Percentiles rank a stretch among this genome's conserved stretches.
Evolutionary conservation across 352 stramenopile species (phyloP).

Genomic region (Blastocystis sp.): DNA sequence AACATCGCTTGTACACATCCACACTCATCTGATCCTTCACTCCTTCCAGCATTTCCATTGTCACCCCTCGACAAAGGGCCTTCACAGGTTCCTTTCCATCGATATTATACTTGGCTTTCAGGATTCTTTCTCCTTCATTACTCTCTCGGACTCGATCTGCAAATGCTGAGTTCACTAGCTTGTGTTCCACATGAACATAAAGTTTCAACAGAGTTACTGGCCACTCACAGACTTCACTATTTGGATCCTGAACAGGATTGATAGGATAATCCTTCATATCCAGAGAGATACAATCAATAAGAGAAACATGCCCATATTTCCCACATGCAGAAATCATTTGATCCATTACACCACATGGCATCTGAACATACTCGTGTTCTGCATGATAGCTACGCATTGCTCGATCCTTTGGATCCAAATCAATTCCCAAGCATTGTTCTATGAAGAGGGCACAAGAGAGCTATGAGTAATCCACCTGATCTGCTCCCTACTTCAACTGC

Average conservation of each 20-base stretch:
- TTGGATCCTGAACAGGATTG: neutral
- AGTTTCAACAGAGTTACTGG: constrained; percentile 44
- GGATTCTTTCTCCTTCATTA: neutral
- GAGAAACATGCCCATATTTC: constrained; percentile 18
- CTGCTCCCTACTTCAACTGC: neutral
- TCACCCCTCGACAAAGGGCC: constrained; percentile 7
- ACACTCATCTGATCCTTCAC: constrained; percentile 20
- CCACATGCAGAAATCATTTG: constrained; percentile 34
- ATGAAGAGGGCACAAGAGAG: constrained; percentile 26
- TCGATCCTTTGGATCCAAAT: constrained; percentile 28
- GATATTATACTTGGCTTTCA: constrained; percentile 22
- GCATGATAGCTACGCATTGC: constrained; percentile 33
- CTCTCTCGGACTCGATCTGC: constrained; percentile 23
- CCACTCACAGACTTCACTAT: neutral
- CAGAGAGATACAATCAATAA: constrained; percentile 48
- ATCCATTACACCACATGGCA: constrained; percentile 56
- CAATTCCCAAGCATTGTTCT: constrained; percentile 29
- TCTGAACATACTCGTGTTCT: constrained; percentile 35
- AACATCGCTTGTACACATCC: constrained; percentile 15
- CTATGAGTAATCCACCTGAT: neutral
- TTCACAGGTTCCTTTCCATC: neutral
- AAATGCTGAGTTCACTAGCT: constrained; percentile 18
- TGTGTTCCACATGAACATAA: constrained; percentile 40
- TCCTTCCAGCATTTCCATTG: constrained; percentile 38
- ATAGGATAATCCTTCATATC: constrained; percentile 47